Evolutionary conservation across 2,329 filamentous ascomycete species (phyloP).

Genomic region (Setomelanomma holmii): DNA sequence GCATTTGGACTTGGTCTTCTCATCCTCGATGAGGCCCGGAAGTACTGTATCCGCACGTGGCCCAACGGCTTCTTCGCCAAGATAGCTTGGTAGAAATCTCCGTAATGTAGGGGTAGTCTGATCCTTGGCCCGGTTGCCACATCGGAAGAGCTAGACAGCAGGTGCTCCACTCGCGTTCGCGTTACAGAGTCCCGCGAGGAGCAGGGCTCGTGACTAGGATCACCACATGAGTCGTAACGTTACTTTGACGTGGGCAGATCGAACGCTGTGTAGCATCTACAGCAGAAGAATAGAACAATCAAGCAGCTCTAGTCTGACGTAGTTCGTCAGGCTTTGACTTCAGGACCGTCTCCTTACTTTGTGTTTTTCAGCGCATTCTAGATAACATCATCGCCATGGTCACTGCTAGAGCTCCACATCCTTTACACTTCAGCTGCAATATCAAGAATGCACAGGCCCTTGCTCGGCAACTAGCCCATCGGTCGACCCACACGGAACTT

Average conservation of each 20-base stretch:
- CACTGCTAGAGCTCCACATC: constrained; percentile 9
- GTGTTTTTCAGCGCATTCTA: constrained; percentile 32
- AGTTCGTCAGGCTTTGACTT: background rate
- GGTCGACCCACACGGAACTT: constrained; percentile 13
- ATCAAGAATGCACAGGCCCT: constrained; percentile 7
- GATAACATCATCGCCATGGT: constrained; percentile 3
- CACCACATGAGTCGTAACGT: background rate
- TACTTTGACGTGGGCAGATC: constrained; percentile 6
- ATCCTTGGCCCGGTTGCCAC: background rate
- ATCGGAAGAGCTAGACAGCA: background rate
- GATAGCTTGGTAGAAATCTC: constrained; percentile 65
- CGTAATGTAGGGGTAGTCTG: background rate
- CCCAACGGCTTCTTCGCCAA: constrained; percentile 64
- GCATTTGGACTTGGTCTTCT: constrained; percentile 72
- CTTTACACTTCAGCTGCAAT: constrained; percentile 15
- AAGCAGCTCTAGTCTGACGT: constrained; percentile 3
- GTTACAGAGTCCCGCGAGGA: too few relatives aligned
- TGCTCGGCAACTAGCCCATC: background rate
- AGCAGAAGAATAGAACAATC: background rate
- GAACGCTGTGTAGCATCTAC: background rate
- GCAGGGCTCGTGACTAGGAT: constrained; percentile 4
- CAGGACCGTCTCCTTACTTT: constrained; percentile 12
- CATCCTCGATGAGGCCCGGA: constrained; percentile 70
- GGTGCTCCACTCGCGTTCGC: too few relatives aligned
- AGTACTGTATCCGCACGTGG: constrained; percentile 67